Conservation (phyloP, 1,284 basidiomycete species). For the Apiotrichum domesticum region DNA sequence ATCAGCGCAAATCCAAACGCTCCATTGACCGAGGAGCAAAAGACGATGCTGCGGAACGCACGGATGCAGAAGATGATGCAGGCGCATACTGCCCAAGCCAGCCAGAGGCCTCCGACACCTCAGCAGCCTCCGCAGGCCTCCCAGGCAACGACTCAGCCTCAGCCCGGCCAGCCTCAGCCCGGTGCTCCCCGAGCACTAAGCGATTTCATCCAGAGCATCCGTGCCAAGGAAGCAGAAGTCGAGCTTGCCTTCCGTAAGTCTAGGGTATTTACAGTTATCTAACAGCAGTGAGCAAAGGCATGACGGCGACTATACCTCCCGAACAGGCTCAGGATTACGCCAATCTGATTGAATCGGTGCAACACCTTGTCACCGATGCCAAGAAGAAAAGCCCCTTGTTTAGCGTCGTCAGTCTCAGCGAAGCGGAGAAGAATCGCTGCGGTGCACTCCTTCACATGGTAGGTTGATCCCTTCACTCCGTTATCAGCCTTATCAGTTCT, state of each 20-base stretch:
- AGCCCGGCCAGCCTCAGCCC: neutral
- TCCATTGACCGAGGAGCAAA: slow-evolving; percentile 15
- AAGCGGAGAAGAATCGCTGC: slow-evolving; percentile 11
- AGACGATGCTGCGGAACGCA: slow-evolving; percentile 3
- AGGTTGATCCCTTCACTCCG: neutral
- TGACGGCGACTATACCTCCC: slow-evolving; percentile 10
- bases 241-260: slow-evolving; percentile 14
- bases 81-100: neutral
- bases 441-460: slow-evolving; percentile 12
- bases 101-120: neutral
- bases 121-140: neutral
- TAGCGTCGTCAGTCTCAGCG: slow-evolving; percentile 11
- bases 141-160: neutral
- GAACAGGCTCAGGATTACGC: slow-evolving; percentile 14
- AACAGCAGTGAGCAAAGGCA: slow-evolving; percentile 12
- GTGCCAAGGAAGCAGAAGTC: slow-evolving; percentile 13
- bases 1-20: slow-evolving; percentile 12
- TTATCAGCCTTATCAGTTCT: neutral
- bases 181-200: neutral
- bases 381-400: slow-evolving; percentile 16
- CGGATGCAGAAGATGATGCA: slow-evolving; percentile 10
- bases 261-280: neutral
- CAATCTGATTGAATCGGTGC: slow-evolving; percentile 7
- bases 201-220: slow-evolving; percentile 12
- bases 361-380: slow-evolving; percentile 8